Percentiles rank a stretch among this genome's conserved stretches.
These are phyloP conservation scores for Trichoderma endophyticum DNA, from an alignment of 2,329 filamentous ascomycete genomes.

Conservation along the genomic window DNA sequence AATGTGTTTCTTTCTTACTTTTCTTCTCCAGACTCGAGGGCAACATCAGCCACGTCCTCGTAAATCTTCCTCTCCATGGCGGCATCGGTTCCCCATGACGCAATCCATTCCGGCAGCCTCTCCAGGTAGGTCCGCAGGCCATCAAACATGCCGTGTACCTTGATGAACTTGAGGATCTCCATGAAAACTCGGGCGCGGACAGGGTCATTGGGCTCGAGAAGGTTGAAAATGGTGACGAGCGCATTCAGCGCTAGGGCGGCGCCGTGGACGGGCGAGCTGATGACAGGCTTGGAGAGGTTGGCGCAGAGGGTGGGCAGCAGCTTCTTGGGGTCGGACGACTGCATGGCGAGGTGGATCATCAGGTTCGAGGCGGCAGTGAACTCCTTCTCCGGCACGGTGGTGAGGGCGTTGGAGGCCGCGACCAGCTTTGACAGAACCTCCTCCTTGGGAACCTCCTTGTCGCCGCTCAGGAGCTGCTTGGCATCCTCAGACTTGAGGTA, in stretches of 20 bases:
- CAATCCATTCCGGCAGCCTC: conserved; percentile 77
- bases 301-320: conserved; percentile 85
- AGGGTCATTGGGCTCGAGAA: conserved; percentile 71
- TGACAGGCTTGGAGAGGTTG: conserved; percentile 83
- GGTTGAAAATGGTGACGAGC: conserved; percentile 95
- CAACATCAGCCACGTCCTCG: conserved; percentile 76
- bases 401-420: conserved; percentile 71
- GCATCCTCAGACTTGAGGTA: conserved; percentile 84
- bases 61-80: conserved; percentile 84
- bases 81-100: conserved; percentile 75
- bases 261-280: conserved; percentile 81
- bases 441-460: conserved; percentile 67
- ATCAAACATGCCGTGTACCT: conserved; percentile 72
- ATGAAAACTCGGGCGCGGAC: conserved; percentile 88
- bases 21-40: conserved; percentile 72
- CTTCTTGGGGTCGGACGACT: conserved; percentile 79
- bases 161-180: conserved; percentile 81
- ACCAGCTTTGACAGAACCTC: conserved; percentile 89
- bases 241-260: conserved; percentile 82
- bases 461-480: conserved; percentile 68
- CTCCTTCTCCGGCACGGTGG: conserved; percentile 89
- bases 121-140: conserved; percentile 79
- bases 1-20: conserved; percentile 55
- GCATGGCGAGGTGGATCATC: conserved; percentile 85
- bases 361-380: conserved; percentile 96